Conservation (phyloP, 2,329 filamentous ascomycete genomes). For the Dryadomyces quercivorus region DNA sequence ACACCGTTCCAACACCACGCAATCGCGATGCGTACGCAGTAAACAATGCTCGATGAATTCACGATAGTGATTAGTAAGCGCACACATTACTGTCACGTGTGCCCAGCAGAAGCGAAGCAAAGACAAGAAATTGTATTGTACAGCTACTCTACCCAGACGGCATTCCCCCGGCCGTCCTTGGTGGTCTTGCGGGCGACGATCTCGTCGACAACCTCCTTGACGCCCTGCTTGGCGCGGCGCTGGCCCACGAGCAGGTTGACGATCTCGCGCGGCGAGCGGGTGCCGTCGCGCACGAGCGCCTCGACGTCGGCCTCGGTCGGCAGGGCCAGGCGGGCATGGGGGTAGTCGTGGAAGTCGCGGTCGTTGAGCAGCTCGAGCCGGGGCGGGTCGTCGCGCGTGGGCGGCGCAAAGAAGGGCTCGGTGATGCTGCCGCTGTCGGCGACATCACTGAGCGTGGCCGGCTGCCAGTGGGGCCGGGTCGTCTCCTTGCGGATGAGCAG, state of each 20-base stretch:
- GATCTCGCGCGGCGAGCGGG: conserved; percentile 41
- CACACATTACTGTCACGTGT: background rate
- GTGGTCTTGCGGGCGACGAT: conserved; percentile 53
- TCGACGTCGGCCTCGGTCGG: conserved; percentile 57
- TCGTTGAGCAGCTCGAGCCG: conserved; percentile 49
- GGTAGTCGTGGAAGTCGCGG: conserved; percentile 60
- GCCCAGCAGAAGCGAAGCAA: too few species aligned
- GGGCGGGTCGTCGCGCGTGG: conserved; percentile 25
- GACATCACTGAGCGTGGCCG: conserved; percentile 59
- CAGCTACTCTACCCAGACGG: conserved; percentile 15
- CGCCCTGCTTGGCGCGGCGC: conserved; percentile 54
- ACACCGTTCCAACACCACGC: conserved; percentile 8
- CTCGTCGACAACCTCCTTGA: conserved; percentile 55
- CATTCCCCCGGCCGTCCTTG: conserved; percentile 14
- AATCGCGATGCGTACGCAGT: too few species aligned
- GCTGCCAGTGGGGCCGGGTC: conserved; percentile 60
- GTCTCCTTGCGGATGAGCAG: conserved; percentile 56
- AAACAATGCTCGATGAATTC: too few species aligned
- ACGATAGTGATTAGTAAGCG: too few species aligned
- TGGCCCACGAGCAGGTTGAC: conserved; percentile 48
- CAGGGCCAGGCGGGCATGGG: conserved; percentile 55
- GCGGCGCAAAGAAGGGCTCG: conserved; percentile 53
- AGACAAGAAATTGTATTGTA: too few species aligned
- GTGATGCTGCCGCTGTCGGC: conserved; percentile 37
- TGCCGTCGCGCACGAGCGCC: conserved; percentile 26